Percentiles rank a stretch among this genome's conserved stretches.
Conservation (phyloP, 768 basidiomycete genomes). For the Pisolithus albus region DNA sequence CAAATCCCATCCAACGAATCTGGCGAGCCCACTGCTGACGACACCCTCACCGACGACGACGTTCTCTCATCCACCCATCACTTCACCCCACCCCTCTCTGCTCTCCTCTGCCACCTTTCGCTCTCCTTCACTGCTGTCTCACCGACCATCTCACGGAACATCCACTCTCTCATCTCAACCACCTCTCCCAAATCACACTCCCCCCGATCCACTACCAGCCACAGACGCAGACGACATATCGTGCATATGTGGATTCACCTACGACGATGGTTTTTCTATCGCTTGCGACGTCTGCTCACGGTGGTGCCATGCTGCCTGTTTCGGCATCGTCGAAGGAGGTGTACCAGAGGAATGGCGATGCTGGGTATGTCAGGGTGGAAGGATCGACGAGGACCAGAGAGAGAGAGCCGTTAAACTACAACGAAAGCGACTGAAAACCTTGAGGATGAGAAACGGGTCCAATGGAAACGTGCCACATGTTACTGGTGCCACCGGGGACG, state of each 20-base stretch:
- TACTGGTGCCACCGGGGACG: conserved; percentile 1
- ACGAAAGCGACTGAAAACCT: conserved; percentile 32
- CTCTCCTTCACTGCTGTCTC: conserved; percentile 8
- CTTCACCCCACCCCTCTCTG: conserved; percentile 7
- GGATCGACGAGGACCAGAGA: conserved; percentile 36
- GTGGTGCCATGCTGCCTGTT: conserved; percentile 84
- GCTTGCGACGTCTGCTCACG: conserved; percentile 77
- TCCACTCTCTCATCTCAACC: not conserved
- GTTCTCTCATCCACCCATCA: conserved; percentile 7
- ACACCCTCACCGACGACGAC: conserved; percentile 13
- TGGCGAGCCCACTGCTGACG: conserved; percentile 7
- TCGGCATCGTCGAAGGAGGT: conserved; percentile 46
- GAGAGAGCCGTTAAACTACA: conserved; percentile 43
- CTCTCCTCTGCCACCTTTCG: conserved; percentile 18
- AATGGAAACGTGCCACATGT: conserved; percentile 12
- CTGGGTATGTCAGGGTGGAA: conserved; percentile 52
- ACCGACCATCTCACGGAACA: not conserved
- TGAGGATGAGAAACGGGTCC: conserved; percentile 22
- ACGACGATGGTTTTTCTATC: conserved; percentile 82
- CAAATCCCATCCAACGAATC: too few relatives aligned
- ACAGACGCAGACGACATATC: conserved; percentile 43
- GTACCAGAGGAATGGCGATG: conserved; percentile 77
- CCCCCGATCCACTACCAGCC: conserved; percentile 10
- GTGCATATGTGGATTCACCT: conserved; percentile 68
- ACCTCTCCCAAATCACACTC: not conserved